Conservation (phyloP, 805 yeast species). For the Wickerhamiella occidentalis region DNA sequence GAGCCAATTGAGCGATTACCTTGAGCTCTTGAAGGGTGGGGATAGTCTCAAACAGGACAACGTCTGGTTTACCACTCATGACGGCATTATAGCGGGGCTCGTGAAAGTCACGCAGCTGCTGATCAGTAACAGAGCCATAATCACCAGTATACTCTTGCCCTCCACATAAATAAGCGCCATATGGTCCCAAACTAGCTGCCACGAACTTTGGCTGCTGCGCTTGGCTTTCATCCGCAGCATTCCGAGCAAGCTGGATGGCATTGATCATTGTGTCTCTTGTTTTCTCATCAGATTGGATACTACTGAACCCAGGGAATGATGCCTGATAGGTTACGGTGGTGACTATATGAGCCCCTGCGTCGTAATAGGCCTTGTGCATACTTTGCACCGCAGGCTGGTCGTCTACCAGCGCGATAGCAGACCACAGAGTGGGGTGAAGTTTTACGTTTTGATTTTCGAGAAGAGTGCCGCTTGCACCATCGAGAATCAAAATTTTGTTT, state of each 20-base stretch:
- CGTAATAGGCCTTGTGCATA: slow-evolving; percentile 41
- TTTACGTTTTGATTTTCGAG: slow-evolving; percentile 39
- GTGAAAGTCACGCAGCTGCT: slow-evolving; percentile 41
- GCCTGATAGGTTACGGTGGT: slow-evolving; percentile 54
- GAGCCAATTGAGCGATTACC: slow-evolving; percentile 35
- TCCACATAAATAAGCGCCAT: slow-evolving; percentile 54
- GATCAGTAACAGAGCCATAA: slow-evolving; percentile 35
- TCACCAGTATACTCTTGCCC: slow-evolving; percentile 68
- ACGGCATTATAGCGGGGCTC: slow-evolving; percentile 34
- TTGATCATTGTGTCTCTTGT: slow-evolving; percentile 25
- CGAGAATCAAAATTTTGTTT: slow-evolving; percentile 26
- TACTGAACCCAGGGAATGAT: slow-evolving; percentile 25
- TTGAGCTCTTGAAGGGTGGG: slow-evolving; percentile 49
- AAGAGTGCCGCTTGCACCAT: slow-evolving; percentile 59
- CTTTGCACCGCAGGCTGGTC: slow-evolving; percentile 35
- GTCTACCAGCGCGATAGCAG: slow-evolving; percentile 40
- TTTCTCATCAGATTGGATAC: slow-evolving; percentile 5
- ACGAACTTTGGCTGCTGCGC: slow-evolving; percentile 23
- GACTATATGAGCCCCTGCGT: slow-evolving; percentile 43
- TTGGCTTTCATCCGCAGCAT: slow-evolving; percentile 19
- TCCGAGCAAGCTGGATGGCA: slow-evolving; percentile 23
- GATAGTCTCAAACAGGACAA: slow-evolving; percentile 59
- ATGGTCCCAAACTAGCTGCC: slow-evolving; percentile 66
- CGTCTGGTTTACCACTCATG: slow-evolving; percentile 33
- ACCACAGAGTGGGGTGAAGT: slow-evolving; percentile 46